Conservation (phyloP, 2,329 filamentous ascomycete species). For the Neonectria neomacrospora region DNA sequence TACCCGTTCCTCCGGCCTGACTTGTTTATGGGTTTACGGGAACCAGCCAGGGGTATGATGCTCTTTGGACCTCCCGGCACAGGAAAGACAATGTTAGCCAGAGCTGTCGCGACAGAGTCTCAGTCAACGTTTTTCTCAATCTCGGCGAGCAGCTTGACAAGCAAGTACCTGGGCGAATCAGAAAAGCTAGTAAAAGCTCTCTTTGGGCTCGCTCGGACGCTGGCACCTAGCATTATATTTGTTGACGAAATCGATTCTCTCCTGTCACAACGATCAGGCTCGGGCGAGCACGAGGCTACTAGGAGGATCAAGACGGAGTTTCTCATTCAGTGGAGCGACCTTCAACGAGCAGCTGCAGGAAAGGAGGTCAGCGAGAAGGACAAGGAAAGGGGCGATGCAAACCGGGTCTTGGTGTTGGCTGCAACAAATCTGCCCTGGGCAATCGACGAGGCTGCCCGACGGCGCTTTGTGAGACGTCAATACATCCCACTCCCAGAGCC, state of each 20-base stretch:
- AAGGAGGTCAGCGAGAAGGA: conserved; percentile 75
- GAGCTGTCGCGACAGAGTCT: conserved; percentile 91
- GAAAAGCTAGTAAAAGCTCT: conserved; percentile 95
- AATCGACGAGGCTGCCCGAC: conserved; percentile 92
- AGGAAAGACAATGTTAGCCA: conserved; percentile 96
- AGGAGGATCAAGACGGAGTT: conserved; percentile 97
- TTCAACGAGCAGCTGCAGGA: conserved; percentile 91
- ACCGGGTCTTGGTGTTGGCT: conserved; percentile 89
- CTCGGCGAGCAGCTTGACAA: conserved; percentile 91
- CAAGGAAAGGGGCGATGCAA: conserved; percentile 81
- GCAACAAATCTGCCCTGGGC: conserved; percentile 98
- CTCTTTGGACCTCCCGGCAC: conserved; percentile 98
- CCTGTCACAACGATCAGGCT: conserved; percentile 83
- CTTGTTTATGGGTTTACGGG: conserved; percentile 92
- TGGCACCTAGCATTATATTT: conserved; percentile 97
- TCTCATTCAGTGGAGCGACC: conserved; percentile 94
- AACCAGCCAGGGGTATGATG: conserved; percentile 94
- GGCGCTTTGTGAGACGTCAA: conserved; percentile 90
- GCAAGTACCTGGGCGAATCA: conserved; percentile 94
- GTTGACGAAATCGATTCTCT: conserved; percentile 98
- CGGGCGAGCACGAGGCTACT: conserved; percentile 91
- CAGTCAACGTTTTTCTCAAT: conserved; percentile 97
- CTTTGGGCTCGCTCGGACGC: conserved; percentile 86
- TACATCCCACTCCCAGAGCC: conserved; percentile 95
- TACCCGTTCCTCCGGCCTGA: conserved; percentile 97